phyloP scores from a whole-genome alignment of 495 filamentous ascomycete species.

The Viridothelium virens region DNA sequence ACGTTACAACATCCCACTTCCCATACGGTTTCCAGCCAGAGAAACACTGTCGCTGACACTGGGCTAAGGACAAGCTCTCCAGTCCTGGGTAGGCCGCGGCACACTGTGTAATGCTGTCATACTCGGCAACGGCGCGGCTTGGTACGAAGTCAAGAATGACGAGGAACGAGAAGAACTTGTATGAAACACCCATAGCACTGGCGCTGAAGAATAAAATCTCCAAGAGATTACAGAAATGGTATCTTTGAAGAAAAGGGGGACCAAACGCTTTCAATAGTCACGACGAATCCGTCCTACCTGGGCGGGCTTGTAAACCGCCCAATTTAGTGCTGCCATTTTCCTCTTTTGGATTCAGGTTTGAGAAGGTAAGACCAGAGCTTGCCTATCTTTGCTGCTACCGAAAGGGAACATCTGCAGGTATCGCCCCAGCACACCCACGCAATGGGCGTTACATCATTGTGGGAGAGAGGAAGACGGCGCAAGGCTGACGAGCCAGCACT shows the following conservation, averaged over 20 bases:
- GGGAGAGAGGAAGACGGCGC: no score
- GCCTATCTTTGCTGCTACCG: no score
- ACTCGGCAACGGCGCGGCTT: not conserved
- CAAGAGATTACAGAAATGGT: not conserved
- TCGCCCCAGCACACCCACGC: no score
- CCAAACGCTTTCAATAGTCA: not conserved
- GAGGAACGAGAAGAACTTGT: not conserved
- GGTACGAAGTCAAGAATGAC: not conserved
- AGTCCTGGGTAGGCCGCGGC: constrained; percentile 4
- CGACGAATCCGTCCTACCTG: not conserved
- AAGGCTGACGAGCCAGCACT: no score
- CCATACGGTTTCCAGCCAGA: constrained; percentile 16
- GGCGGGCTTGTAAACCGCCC: not conserved
- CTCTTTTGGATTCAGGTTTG: not conserved
- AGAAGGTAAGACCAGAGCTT: no score
- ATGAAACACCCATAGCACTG: not conserved
- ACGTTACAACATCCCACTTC: constrained; percentile 18
- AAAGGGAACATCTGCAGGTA: no score
- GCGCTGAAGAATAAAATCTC: not conserved
- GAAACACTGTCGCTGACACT: constrained; percentile 17
- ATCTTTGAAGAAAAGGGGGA: not conserved
- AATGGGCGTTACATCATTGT: no score
- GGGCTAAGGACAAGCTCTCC: constrained; percentile 10
- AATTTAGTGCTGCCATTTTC: not conserved
- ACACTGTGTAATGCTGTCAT: constrained; percentile 6